Conservation (phyloP, 1,139 yeast species). For the Pneumocystis carinii region DNA sequence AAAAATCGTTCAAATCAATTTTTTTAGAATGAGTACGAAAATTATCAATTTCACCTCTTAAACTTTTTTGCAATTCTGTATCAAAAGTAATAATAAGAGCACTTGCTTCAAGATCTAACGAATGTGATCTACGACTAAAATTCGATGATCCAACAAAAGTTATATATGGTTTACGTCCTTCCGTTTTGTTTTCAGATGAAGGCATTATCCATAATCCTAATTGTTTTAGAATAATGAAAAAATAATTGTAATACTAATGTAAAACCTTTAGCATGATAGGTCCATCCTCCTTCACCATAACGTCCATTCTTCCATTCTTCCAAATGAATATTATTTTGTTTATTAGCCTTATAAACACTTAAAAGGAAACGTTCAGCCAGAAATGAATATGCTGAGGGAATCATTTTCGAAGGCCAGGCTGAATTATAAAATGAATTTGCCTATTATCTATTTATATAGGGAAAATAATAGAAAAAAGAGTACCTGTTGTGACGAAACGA, state of each 20-base stretch:
- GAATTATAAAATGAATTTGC: slow-evolving; percentile 90
- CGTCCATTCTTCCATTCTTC: slow-evolving; percentile 80
- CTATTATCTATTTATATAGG: slow-evolving; percentile 19
- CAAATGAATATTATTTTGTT: slow-evolving; percentile 37
- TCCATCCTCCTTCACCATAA: slow-evolving; percentile 80
- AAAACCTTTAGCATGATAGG: slow-evolving; percentile 92
- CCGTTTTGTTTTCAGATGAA: slow-evolving; percentile 25
- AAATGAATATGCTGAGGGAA: slow-evolving; percentile 78
- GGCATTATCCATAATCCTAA: slow-evolving; percentile 45
- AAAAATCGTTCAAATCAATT: slow-evolving; percentile 9
- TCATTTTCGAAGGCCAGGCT: slow-evolving; percentile 60
- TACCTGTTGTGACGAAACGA: slow-evolving; percentile 63
- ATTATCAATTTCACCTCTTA: slow-evolving; percentile 51
- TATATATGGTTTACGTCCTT: slow-evolving; percentile 38
- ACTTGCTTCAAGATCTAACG: slow-evolving; percentile 76
- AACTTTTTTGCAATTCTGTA: slow-evolving; percentile 37
- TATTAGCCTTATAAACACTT: slow-evolving; percentile 35
- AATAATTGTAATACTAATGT: slow-evolving; percentile 18
- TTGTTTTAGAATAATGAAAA: not conserved
- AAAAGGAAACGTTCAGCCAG: slow-evolving; percentile 57
- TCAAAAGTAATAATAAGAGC: slow-evolving; percentile 65
- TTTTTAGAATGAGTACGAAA: slow-evolving; percentile 27
- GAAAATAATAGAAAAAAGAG: slow-evolving; percentile 11
- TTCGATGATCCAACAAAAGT: slow-evolving; percentile 87
- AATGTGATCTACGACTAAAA: slow-evolving; percentile 79